Evolutionary conservation across 371 early-diverging fungal genomes (phyloP), one percentile per base, ranked within the genome.

Genomic region (Nematocida major): DNA sequence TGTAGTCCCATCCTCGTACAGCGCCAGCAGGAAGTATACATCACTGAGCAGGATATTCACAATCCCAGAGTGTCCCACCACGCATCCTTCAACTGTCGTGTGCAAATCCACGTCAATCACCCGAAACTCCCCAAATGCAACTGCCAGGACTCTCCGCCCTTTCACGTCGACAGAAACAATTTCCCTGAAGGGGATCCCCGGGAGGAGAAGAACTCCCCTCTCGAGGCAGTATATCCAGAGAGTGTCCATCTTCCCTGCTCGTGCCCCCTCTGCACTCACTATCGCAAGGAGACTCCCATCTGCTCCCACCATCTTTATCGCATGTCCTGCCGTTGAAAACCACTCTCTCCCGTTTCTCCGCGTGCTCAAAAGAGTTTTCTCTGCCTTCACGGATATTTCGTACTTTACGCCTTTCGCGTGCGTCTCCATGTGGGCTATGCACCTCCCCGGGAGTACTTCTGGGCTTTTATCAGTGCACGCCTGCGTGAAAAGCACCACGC

Each of bases 151-250:
- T 5, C 54, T 34, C 20, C 50, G 39, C 9, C 76, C 53, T n/a
- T 49, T 61, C 11, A 81, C 61, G 76, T 80, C 82, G 9, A 80
- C 59, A 38, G 66, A 62, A 20, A 62, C 49, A 11, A 82, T 69
- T n/a, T 51, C 5, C 39, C 3, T 13, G n/a, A 68, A 68, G 5
- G 68, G 42, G 34, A 82, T 68, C n/a, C 63, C 79, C 13, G 84
- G 84, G 26, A 78, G 34, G 5, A 80, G 9, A 22, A 82, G 81
- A 3, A 61, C 65, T 1, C 84, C 79, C 24, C 79, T 81, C 26
- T 48, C 53, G 15, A 84, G n/a, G 49, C 61, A 32, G 54, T 82
- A 82, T 13, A 84, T 42, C 65, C 67, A 67, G 5, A 79, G 13
- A 15, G 24, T 68, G 7, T 63, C 66, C 38, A 76, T 53, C 22